Conservation (phyloP, 192 early-diverging fungal genomes). For the Entomortierella chlamydospora region DNA sequence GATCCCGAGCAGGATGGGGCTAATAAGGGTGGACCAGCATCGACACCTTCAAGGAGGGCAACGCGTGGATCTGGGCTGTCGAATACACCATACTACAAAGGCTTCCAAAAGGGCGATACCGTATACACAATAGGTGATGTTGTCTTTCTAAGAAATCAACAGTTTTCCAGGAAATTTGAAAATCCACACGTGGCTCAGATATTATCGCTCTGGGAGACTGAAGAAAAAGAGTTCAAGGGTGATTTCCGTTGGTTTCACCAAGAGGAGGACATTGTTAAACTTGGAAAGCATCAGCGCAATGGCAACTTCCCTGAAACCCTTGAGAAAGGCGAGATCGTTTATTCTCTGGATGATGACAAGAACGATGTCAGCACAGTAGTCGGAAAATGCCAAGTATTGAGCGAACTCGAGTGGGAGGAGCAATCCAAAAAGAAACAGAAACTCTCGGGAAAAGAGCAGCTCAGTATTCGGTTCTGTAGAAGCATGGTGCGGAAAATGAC, state of each 20-base stretch:
- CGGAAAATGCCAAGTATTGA: slow-evolving; percentile 58
- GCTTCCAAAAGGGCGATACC: slow-evolving; percentile 57
- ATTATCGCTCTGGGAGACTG: slow-evolving; percentile 66
- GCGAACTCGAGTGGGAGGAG: slow-evolving; percentile 61
- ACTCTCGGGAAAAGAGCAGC: not conserved
- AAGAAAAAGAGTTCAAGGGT: slow-evolving; percentile 56
- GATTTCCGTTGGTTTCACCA: slow-evolving; percentile 70
- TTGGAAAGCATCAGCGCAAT: slow-evolving; percentile 21
- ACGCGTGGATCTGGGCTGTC: slow-evolving; percentile 68
- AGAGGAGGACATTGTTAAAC: slow-evolving; percentile 42
- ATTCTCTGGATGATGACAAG: slow-evolving; percentile 46
- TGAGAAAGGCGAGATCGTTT: slow-evolving; percentile 48
- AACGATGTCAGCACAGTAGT: slow-evolving; percentile 34
- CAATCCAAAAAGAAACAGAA: slow-evolving; percentile 3
- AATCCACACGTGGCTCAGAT: slow-evolving; percentile 65
- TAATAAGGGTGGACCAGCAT: not conserved
- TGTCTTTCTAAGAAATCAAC: slow-evolving; percentile 48
- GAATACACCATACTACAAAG: slow-evolving; percentile 62
- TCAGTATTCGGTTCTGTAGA: slow-evolving; percentile 26
- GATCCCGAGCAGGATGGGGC: not conserved
- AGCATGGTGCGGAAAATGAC: slow-evolving; percentile 18
- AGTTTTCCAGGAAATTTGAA: slow-evolving; percentile 33
- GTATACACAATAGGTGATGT: slow-evolving; percentile 50
- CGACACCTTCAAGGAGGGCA: slow-evolving; percentile 54
- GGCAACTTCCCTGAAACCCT: slow-evolving; percentile 45